Base-by-base conservation (phyloP, 345 rosid genomes). In the Theobroma cacao region DNA sequence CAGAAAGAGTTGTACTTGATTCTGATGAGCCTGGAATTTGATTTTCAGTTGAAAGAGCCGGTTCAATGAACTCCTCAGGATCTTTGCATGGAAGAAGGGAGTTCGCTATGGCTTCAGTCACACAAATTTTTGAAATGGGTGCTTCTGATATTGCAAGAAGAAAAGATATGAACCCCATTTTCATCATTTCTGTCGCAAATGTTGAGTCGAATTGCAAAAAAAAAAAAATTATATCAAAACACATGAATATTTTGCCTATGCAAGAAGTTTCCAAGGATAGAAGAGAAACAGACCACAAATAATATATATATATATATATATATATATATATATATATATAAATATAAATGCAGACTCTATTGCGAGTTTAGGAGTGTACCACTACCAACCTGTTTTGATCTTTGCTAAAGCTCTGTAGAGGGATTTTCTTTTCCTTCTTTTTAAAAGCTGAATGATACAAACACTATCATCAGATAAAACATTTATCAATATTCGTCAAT, bases 151-250 rank as follows among this genome's bases (percentile, higher is more conserved):
- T 63, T 13, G 85, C 64, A 50, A 79, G 80, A 70, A 82, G 80
- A 53, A 82, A 50, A 4, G 82, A 75, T 79, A 82, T 76, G 78
- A 82, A 72, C 22, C 85, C 85, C 82, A 82, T 38, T 33, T 72
- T 79, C 82, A 79, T 79, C 85, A 79, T 82, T 69, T 82, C 80
- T 82, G 45, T 10, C 43, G 5, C 17, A 71, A 52, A 47, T 1
- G 10, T 14, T 14, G 33, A 47, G 41, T 20, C 41, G 28, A 7
- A 40, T 22, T 24, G 17, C 14, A 31, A 60, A 43, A n/a, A 30
- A 59, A n/a, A 41, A n/a, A n/a, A n/a, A n/a, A n/a, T n/a, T n/a
- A 18, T 13, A 52, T 22, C 17, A 48, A 65, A 45, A 45, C 14
- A 11, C 43, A 5, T 40, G 43, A 40, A 4, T 40, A 3, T 38